Evolutionary conservation across 2,329 filamentous ascomycete genomes (phyloP), one percentile per base, ranked within the genome.

Genomic region (Nigrospora oryzae): DNA sequence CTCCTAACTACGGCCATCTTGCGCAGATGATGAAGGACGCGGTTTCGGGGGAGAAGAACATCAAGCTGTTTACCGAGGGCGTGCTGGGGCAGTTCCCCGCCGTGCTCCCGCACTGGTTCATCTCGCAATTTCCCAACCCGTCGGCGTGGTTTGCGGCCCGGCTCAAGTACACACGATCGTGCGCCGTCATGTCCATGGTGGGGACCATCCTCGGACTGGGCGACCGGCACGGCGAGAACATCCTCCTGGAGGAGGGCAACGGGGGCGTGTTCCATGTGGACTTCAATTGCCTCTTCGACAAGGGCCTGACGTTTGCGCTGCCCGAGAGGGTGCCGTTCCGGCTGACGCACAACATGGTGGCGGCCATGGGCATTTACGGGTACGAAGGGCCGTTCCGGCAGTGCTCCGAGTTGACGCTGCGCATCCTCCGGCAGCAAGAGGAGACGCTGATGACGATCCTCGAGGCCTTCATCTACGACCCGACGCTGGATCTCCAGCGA

Each of bases 281-380:
- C 67, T 98, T 99, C 75, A 98, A 98, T 68, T 98, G 94, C 64
- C 81, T 98, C 5, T 99, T 99, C 63, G 94, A 98, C 70, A 98
- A 98, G 60, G 93, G 93, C 2, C 77, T 91, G 36, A 96, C 90
- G 0, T 97, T 98, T 61, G 84, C 89, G 50, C 95, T 94, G 63
- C 91, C 93, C 0, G 93, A 99, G 65, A 75, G 86, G 30, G 93
- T 98, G 1, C 94, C 93, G 2, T 99, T 98, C 73, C 86, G 94
- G 14, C 75, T 98, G 36, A 98, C 93, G 4, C 91, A 96, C 73
- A 98, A 98, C 66, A 97, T 98, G 91, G 81, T 94, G 33, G 88
- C 95, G 51, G 94, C 93, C 11, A 97, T 98, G 82, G 93, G 93
- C 5, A 83, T 94, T 17, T 91, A 94, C 59, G 89, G 90, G 49